Evolutionary conservation across 2,329 filamentous ascomycete genomes (phyloP), one percentile per base, ranked within the genome.

Genomic region (Emergomyces pasteurianus): DNA sequence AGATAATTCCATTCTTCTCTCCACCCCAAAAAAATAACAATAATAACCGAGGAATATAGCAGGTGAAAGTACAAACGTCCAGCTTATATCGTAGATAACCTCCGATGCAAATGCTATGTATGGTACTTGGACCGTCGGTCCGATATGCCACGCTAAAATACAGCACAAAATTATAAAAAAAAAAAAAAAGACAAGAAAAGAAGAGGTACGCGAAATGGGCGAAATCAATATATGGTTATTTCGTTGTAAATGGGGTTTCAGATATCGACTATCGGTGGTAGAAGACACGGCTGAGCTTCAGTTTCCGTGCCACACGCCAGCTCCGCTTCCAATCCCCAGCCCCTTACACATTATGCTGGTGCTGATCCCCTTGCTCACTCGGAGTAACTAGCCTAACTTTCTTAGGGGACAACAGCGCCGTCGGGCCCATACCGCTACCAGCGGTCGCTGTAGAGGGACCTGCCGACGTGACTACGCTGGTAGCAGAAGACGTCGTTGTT

Each of bases 371-470:
- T 64, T 78, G 74, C 63, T 78, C 76, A 57, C 70, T 71, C 18
- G 76, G 76, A 7, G 76, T 76, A 28, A 78, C 71, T 31, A 78
- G 65, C 36, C 76, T 71, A 21, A 78, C 76, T 62, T 75, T 77
- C 66, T 78, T 78, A 23, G 75, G 74, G 14, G 74, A 76, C 60
- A 75, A 70, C 21, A 70, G 67, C 47, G 69, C 70, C 16, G 74
- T 72, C 26, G 69, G 68, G 10, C 65, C 59, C n/a, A 43, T 66
- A n/a, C 60, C 62, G 47, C 62, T 64, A 10, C 63, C 66, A 42
- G 67, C 60, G 56, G 61, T 57, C 28, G 60, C 59, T 58, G 53
- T 54, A 58, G 31, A 36, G 36, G 60, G 55, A 52, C n/a, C 34
- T 14, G 47, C 58, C 8, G 34, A 63, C 28, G 66, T 68, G 54